phyloP scores from a whole-genome alignment of 495 filamentous ascomycete genomes.

The Hyaloscypha hepaticicola region DNA sequence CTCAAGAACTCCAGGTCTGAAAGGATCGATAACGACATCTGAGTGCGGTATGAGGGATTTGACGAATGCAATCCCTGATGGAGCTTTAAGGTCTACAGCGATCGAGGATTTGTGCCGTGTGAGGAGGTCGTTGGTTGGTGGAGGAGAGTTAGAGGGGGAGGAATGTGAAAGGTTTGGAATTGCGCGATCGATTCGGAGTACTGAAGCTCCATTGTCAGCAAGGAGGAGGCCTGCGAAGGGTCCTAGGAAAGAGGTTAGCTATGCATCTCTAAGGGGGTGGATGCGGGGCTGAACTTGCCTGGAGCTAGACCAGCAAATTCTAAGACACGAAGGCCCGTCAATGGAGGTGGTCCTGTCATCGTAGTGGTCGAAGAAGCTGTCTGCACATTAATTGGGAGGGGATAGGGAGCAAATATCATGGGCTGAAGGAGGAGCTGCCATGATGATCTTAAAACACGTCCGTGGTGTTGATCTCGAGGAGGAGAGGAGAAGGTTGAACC shows the following conservation, averaged over 20 bases:
- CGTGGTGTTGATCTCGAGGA: neutral
- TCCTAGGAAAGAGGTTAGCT: conserved; percentile 44
- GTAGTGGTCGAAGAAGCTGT: neutral
- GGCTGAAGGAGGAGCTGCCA: neutral
- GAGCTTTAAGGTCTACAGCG: conserved; percentile 70
- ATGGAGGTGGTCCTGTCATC: conserved; percentile 50
- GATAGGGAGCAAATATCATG: neutral
- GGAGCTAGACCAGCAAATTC: conserved; percentile 90
- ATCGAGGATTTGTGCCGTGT: conserved; percentile 79
- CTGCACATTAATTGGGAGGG: neutral
- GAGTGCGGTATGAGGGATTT: conserved; percentile 58
- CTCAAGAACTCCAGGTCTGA: conserved; percentile 86
- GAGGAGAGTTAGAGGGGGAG: conserved; percentile 31
- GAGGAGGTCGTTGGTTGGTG: conserved; percentile 63
- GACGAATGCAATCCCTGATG: conserved; percentile 59
- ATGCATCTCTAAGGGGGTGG: conserved; percentile 1
- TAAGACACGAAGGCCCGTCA: conserved; percentile 75
- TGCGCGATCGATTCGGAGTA: conserved; percentile 82
- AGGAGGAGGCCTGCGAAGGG: conserved; percentile 89
- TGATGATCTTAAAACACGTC: neutral
- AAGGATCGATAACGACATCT: conserved; percentile 90
- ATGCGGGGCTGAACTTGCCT: conserved; percentile 48
- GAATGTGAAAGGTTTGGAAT: conserved; percentile 33
- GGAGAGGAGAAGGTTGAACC: neutral
- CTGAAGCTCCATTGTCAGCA: conserved; percentile 81